phyloP scores from a whole-genome alignment of 2,329 filamentous ascomycete species.

The Pseudocercospora macadamiae region DNA sequence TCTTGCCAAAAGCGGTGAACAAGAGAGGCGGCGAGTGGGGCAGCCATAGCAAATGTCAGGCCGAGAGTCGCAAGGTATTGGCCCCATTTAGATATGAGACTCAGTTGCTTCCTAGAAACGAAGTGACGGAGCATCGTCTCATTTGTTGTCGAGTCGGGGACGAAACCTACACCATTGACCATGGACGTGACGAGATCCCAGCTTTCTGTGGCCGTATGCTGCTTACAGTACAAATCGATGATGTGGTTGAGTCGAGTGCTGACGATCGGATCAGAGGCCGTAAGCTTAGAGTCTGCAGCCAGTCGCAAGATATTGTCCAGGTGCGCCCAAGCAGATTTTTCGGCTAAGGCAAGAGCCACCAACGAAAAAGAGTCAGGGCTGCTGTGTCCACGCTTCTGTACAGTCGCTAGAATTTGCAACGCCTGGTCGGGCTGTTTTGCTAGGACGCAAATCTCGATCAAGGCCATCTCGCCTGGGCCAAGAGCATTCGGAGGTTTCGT shows the following conservation, averaged over 20 bases:
- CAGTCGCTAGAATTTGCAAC: conserved; percentile 7
- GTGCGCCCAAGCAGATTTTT: conserved; percentile 15
- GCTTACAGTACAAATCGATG: conserved; percentile 21
- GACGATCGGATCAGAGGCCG: neutral
- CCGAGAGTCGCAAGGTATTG: conserved; percentile 23
- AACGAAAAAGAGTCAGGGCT: conserved; percentile 12
- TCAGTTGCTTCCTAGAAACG: conserved; percentile 22
- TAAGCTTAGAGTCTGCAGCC: neutral
- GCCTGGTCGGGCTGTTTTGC: conserved; percentile 17
- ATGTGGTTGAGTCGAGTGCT: conserved; percentile 25
- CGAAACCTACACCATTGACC: conserved; percentile 28
- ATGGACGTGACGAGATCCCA: conserved; percentile 32
- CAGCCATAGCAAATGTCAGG: conserved; percentile 22
- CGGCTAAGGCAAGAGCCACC: conserved; percentile 17
- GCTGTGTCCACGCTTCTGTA: neutral
- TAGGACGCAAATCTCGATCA: conserved; percentile 18
- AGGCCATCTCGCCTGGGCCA: conserved; percentile 8
- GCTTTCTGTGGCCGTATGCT: conserved; percentile 29
- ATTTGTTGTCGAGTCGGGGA: conserved; percentile 29
- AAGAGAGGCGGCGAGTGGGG: conserved; percentile 24
- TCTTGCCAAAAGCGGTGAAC: conserved; percentile 33
- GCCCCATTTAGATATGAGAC: conserved; percentile 32
- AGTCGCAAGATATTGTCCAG: conserved; percentile 1
- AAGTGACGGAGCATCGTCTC: conserved; percentile 31
- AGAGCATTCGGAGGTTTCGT: neutral